Evolutionary conservation across 208 protist species (phyloP).

Genomic region (Leishmania mexicana): DNA sequence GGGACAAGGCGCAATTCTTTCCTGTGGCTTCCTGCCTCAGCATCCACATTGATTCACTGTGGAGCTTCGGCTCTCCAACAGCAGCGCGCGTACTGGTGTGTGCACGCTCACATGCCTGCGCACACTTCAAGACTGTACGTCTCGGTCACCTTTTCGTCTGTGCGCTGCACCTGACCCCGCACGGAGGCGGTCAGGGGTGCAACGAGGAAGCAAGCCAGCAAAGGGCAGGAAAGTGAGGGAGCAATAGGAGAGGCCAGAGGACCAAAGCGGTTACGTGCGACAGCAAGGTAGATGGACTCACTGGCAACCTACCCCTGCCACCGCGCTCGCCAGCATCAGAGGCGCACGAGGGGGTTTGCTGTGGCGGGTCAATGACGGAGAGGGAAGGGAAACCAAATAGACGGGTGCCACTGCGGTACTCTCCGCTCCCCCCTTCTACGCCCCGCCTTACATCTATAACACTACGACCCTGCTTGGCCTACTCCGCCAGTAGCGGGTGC

Average conservation of each 20-base stretch:
- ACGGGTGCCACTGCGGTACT: background rate
- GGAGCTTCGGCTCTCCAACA: background rate
- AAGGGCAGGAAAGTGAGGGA: background rate
- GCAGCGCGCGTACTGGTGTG: background rate
- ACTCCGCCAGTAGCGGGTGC: slow-evolving; percentile 9
- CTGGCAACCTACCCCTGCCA: background rate
- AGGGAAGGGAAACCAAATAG: background rate
- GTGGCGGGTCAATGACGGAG: background rate
- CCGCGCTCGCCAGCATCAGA: background rate
- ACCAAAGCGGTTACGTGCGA: background rate
- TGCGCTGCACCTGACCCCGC: too few species aligned
- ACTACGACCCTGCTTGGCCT: background rate
- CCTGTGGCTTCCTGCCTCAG: background rate
- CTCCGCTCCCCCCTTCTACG: background rate
- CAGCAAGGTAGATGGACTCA: background rate
- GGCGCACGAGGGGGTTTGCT: background rate
- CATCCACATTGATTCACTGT: background rate
- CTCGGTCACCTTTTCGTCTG: background rate
- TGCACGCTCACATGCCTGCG: background rate
- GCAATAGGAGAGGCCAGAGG: background rate
- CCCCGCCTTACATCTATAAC: background rate
- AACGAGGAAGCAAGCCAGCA: background rate
- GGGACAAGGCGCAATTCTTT: background rate
- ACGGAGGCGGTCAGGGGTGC: background rate
- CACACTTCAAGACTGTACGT: background rate